These are phyloP conservation scores for Backusella tuberculispora DNA, from an alignment of 192 early-diverging fungal genomes.

Conservation along the genomic window DNA sequence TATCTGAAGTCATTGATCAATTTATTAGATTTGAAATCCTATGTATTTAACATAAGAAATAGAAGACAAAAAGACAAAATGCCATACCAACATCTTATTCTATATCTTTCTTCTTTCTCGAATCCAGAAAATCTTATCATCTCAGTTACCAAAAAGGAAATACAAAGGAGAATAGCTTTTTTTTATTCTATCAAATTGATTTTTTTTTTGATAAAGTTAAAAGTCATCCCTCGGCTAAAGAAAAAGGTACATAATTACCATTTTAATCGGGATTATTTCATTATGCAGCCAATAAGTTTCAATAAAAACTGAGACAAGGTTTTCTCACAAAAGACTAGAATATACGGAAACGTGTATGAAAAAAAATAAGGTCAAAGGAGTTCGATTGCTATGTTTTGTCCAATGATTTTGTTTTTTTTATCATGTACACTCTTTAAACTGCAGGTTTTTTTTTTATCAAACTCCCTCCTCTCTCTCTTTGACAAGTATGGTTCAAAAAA, in stretches of 20 bases:
- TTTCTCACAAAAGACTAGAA: neutral
- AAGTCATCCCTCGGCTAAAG: neutral
- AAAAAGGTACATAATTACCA: neutral
- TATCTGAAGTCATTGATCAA: neutral
- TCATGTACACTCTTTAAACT: neutral
- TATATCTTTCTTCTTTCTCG: neutral
- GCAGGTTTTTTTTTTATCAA: neutral
- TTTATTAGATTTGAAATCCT: neutral
- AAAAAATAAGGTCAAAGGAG: neutral
- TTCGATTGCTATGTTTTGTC: neutral
- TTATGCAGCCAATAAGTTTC: neutral
- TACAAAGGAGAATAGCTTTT: neutral
- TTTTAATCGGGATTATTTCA: slow-evolving; percentile 2
- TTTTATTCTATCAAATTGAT: neutral
- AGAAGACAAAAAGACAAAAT: too few relatives aligned
- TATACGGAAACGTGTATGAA: neutral
- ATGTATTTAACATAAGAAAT: too few relatives aligned
- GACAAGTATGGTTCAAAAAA: neutral
- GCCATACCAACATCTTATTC: too few relatives aligned
- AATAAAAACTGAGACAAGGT: neutral
- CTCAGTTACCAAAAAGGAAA: neutral
- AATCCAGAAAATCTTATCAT: neutral
- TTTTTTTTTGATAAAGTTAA: neutral
- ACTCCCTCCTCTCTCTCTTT: neutral
- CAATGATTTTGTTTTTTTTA: neutral